These are phyloP conservation scores for Viola odorata DNA, from an alignment of 345 rosid species.

Conservation along the genomic window DNA sequence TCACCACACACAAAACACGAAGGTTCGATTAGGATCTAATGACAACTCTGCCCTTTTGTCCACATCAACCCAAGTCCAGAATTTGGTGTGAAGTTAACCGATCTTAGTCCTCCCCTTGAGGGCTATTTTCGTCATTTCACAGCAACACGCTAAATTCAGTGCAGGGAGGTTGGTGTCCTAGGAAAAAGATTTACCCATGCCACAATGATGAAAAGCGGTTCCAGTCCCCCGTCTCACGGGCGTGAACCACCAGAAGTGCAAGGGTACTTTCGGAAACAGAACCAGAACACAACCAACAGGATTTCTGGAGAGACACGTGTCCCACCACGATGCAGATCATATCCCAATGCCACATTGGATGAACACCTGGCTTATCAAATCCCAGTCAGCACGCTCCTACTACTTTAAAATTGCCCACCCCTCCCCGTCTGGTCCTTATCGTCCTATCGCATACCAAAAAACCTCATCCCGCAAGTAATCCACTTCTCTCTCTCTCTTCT, in stretches of 20 bases:
- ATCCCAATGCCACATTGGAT: constrained; percentile 11
- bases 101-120: not conserved
- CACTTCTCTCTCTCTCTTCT: not conserved
- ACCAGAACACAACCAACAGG: not conserved
- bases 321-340: not conserved
- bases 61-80: not conserved
- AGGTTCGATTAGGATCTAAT: not conserved
- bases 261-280: not conserved
- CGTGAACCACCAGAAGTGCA: not conserved
- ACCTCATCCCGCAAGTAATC: not conserved
- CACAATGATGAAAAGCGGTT: constrained; percentile 1
- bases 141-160: not conserved
- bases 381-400: constrained; percentile 13
- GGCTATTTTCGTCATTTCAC: constrained; percentile 3
- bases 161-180: not conserved
- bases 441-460: constrained; percentile 2
- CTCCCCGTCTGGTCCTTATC: not conserved
- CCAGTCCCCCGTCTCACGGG: not conserved
- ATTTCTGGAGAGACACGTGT: constrained; percentile 18
- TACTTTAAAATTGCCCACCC: constrained; percentile 13
- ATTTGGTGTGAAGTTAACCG: not conserved
- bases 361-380: constrained; percentile 3
- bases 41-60: constrained; percentile 5
- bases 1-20: not conserved
- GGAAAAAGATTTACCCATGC: constrained; percentile 7